A percentile compares a stretch with the other conserved stretches of the same genome.
phyloP scores from a whole-genome alignment of 2,329 filamentous ascomycete genomes.

The Colletotrichum costaricense region DNA sequence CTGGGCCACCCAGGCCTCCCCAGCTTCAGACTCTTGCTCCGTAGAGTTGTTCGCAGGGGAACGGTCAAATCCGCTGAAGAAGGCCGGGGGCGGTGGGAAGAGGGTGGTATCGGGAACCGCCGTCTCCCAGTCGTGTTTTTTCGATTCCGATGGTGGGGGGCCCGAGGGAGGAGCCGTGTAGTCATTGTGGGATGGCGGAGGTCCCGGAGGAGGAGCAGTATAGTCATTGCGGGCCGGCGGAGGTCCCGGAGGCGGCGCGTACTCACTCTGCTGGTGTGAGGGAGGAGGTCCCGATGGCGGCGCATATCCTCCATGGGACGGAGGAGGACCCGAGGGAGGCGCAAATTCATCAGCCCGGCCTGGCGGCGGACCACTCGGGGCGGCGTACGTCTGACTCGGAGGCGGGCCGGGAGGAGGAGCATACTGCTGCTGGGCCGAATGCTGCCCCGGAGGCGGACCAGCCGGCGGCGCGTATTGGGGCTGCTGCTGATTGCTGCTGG shows the following conservation, averaged over 20 bases:
- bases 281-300: slow-evolving; percentile 47
- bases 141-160: slow-evolving; percentile 40
- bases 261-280: slow-evolving; percentile 35
- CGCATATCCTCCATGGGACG: slow-evolving; percentile 39
- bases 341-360: slow-evolving; percentile 40
- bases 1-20: slow-evolving; percentile 72
- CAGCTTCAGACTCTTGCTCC: slow-evolving; percentile 71
- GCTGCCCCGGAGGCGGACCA: slow-evolving; percentile 29
- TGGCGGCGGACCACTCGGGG: slow-evolving; percentile 29
- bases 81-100: slow-evolving; percentile 77
- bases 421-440: slow-evolving; percentile 29
- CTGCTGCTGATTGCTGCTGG: slow-evolving; percentile 36
- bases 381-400: slow-evolving; percentile 38
- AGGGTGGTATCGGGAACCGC: slow-evolving; percentile 79
- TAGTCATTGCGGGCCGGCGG: slow-evolving; percentile 42
- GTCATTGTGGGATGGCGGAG: slow-evolving; percentile 41
- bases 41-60: slow-evolving; percentile 79
- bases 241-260: slow-evolving; percentile 44
- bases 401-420: slow-evolving; percentile 43
- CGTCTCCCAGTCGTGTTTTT: slow-evolving; percentile 75
- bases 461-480: slow-evolving; percentile 41
- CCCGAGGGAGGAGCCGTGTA: slow-evolving; percentile 51
- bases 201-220: slow-evolving; percentile 48
- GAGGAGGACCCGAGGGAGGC: slow-evolving; percentile 50
- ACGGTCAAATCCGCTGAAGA: slow-evolving; percentile 71